Evolutionary conservation across 306 rosid species (phyloP), one percentile per base, ranked within the genome.

Genomic region (Canavalia ensiformis): DNA sequence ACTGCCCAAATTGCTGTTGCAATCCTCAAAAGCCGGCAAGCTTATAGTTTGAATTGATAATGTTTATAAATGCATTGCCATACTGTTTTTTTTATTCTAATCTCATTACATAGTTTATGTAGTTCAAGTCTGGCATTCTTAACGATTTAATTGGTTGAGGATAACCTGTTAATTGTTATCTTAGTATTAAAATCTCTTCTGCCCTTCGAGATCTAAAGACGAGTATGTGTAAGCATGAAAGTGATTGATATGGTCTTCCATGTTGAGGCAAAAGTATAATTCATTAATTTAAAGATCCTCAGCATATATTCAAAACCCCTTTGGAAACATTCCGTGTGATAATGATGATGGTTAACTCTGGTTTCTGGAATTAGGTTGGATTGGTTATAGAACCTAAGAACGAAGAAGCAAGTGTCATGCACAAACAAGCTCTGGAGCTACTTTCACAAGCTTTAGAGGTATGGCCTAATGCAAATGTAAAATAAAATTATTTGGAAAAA

Each of bases 321-420:
- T 69, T 74, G 42, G 11, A 71, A 49, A 29, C 57, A 13, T 64
- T 46, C 18, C 39, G 57, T 39, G 37, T 18, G 31, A 33, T 55
- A 28, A 47, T 72, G 46, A 63, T 73, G 83, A 52, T 74, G 52
- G 49, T 83, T 62, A 35, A 57, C 64, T 59, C 37, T 50, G 75
- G 33, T 41, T 79, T 80, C 13, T 87, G 83, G 68, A 75, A 85
- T 81, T 86, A 96, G 99, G 98, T 96, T 87, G 96, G 98, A 39
- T 82, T 96, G 86, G 99, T 96, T 69, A 96, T 96, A 69, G 99
- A 96, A 86, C 98, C 99, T 5, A 96, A 96, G 94, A 98, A 96
- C 88, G 93, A 94, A 76, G 99, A 96, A 89, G 94, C 98, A 66
- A 90, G 88, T 67, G 85, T 91, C 54, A 92, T 96, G 96, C 93